phyloP scores from a whole-genome alignment of 164 flowering plant species.

The Umbellularia californica region DNA sequence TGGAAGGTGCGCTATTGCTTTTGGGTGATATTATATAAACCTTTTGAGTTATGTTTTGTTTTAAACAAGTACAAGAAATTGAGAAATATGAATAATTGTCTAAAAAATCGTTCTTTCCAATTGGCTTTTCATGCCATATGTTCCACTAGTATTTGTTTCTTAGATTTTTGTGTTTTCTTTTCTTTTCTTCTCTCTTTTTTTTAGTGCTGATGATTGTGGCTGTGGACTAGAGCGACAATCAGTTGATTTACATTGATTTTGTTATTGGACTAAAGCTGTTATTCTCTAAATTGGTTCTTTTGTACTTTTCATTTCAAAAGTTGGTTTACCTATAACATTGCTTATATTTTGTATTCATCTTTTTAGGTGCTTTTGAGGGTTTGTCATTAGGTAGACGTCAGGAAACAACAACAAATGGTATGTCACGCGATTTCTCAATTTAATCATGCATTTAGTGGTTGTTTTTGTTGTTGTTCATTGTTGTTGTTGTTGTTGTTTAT shows the following conservation, averaged over 20 bases:
- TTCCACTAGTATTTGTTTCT: too few relatives aligned
- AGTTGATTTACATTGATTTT: not conserved
- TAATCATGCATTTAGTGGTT: not conserved
- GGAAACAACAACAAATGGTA: not conserved
- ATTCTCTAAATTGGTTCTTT: not conserved
- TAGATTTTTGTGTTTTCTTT: too few relatives aligned
- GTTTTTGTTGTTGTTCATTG: too few relatives aligned
- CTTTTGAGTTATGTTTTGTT: too few relatives aligned
- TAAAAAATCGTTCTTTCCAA: too few relatives aligned
- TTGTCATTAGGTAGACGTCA: not conserved
- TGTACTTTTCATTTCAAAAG: not conserved
- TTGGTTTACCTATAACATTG: not conserved
- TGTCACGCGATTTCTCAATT: not conserved
- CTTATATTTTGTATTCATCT: not conserved
- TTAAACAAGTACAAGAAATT: too few relatives aligned
- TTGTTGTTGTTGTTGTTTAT: not conserved
- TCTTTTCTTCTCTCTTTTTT: not conserved
- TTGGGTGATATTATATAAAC: too few relatives aligned
- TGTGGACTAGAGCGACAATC: not conserved
- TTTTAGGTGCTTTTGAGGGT: not conserved
- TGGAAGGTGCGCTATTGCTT: too few relatives aligned
- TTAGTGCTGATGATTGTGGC: not conserved
- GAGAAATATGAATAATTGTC: too few relatives aligned
- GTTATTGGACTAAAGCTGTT: not conserved
- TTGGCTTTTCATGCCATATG: too few relatives aligned